Evolutionary conservation across 177 flowering plant species (phyloP).

Genomic region (Vitis hybrid): DNA sequence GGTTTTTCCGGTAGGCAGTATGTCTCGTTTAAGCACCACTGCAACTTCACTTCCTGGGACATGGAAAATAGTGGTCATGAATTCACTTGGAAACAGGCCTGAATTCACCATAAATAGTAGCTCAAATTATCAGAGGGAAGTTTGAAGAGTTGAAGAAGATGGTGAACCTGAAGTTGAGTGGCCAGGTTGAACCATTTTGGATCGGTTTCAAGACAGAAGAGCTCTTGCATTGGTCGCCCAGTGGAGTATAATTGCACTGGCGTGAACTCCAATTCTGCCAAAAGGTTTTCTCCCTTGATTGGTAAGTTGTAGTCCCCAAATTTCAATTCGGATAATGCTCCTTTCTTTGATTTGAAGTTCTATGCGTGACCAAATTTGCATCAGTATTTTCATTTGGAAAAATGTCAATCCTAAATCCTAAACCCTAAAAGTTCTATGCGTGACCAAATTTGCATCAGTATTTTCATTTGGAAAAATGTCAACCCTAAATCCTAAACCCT

Average conservation of each 20-base stretch:
- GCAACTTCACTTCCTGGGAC: conserved; percentile 38
- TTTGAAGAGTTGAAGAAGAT: neutral
- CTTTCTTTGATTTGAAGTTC: conserved; percentile 20
- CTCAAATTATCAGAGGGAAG: neutral
- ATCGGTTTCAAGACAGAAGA: too few species aligned
- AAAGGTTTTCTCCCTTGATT: too few species aligned
- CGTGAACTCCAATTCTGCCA: too few species aligned
- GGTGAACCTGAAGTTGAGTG: conserved; percentile 34
- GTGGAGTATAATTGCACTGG: too few species aligned
- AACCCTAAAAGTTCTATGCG: conserved; percentile 38
- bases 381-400: too few species aligned
- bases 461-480: neutral
- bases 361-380: too few species aligned
- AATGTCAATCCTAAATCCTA: too few species aligned
- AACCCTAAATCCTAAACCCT: too few species aligned
- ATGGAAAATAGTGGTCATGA: neutral
- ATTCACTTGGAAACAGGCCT: neutral
- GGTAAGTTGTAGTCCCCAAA: conserved; percentile 49
- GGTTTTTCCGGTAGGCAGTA: conserved; percentile 47
- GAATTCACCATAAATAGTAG: neutral
- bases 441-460: neutral
- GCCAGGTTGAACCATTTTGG: conserved; percentile 32
- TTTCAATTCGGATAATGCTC: conserved; percentile 20
- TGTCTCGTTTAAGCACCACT: conserved; percentile 45
- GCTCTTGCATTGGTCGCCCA: too few species aligned